Evolutionary conservation across 768 basidiomycete genomes (phyloP), one percentile per base, ranked within the genome.

Genomic region (Termitomyces sp.): DNA sequence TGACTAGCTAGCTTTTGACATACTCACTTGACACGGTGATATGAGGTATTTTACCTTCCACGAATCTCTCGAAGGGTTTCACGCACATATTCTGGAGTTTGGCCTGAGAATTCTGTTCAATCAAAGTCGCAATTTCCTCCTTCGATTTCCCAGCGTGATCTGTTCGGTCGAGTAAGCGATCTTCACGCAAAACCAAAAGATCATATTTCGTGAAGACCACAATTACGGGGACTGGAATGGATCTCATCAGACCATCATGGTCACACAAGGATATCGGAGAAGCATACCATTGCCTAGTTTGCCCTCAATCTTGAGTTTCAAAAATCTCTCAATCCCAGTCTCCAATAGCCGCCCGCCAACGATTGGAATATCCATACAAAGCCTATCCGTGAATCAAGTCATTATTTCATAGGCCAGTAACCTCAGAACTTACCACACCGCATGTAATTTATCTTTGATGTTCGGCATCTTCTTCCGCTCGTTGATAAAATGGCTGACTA

Each of bases 161-260:
- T 13, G 35, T 44, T 43, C 13, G 29, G 36, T 29, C 47, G 38
- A 59, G 45, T 38, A 43, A 47, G 35, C 45, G 42, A 22, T 33
- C 52, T 45, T 39, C 44, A 15, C 23, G 49, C 16, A 33, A 15
- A 32, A 65, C 59, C 16, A 70, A 49, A 27, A 54, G 43, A 54
- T 72, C 71, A 53, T 63, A 72, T 52, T 72, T 66, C 7, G 70
- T 72, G 55, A 72, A 72, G 2, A 72, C 65, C 16, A 62, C 64
- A 20, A 72, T 62, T 27, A 70, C 54, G n/a, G 71, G 70, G 1
- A 70, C 68, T 71, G 22, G 12, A 22, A 23, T 12, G 25, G 6
- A 23, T 13, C 23, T 15, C 7, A 18, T 54, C 2, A 39, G 16
- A 44, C 11, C 15, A 18, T 49, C 46, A 42, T 22, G 6, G 38